phyloP scores from a whole-genome alignment of 1,284 basidiomycete species.

The Tilletia indica region DNA sequence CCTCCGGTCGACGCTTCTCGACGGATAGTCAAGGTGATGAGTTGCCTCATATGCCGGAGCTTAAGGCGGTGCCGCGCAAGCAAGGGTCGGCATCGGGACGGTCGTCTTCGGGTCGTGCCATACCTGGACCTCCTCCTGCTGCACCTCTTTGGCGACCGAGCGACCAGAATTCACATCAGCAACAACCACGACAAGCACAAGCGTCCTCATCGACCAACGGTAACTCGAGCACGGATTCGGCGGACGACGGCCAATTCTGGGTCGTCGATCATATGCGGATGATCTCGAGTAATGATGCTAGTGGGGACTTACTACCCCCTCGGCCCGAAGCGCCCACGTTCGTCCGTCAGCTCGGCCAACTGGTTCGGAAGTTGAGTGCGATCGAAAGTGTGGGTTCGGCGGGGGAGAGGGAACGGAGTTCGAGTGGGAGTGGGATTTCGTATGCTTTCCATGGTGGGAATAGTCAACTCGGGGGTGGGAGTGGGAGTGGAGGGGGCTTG shows the following conservation, averaged over 20 bases:
- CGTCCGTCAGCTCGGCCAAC: slow-evolving; percentile 27
- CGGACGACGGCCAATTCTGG: neutral
- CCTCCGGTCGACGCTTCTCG: neutral
- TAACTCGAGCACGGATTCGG: no score
- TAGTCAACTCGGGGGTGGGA: neutral
- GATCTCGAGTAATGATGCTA: neutral
- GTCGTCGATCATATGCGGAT: neutral
- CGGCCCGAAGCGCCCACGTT: slow-evolving; percentile 16
- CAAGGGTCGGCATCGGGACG: neutral
- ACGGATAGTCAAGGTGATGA: slow-evolving; percentile 20
- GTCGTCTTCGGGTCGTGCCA: no score
- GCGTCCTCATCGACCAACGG: no score
- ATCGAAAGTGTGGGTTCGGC: slow-evolving; percentile 26
- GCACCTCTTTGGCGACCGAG: neutral
- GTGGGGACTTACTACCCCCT: neutral
- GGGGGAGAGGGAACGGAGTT: slow-evolving; percentile 10
- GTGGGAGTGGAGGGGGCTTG: neutral
- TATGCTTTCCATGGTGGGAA: no score
- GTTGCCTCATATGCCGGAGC: slow-evolving; percentile 24
- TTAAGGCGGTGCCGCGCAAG: neutral
- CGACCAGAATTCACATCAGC: no score
- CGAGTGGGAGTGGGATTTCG: slow-evolving; percentile 6
- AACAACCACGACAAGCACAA: no score
- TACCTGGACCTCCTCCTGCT: neutral
- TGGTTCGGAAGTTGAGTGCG: slow-evolving; percentile 27